Evolutionary conservation across 2,329 filamentous ascomycete genomes (phyloP).

Genomic region (Fusarium piperis): DNA sequence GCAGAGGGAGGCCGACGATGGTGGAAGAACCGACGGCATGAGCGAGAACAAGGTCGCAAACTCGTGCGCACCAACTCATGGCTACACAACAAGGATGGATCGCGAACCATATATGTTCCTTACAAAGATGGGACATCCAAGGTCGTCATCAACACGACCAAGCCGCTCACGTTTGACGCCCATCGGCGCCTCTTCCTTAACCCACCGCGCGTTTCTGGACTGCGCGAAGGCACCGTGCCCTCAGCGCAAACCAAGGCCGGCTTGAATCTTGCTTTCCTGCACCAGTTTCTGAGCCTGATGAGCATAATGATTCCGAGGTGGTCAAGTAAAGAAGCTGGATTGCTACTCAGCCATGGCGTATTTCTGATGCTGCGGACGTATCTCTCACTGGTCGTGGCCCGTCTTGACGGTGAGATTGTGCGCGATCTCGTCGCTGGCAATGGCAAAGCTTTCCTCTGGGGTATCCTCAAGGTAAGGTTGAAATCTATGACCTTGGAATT

Average conservation of each 20-base stretch:
- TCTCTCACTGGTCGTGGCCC: slow-evolving; percentile 89
- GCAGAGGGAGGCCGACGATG: slow-evolving; percentile 82
- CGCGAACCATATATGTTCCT: slow-evolving; percentile 92
- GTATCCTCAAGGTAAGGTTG: slow-evolving; percentile 75
- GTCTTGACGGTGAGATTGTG: slow-evolving; percentile 95
- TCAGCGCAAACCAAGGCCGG: slow-evolving; percentile 92
- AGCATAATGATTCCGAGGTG: slow-evolving; percentile 98
- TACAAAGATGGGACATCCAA: slow-evolving; percentile 89
- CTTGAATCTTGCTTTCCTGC: slow-evolving; percentile 92
- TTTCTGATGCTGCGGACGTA: slow-evolving; percentile 95
- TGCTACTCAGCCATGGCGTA: slow-evolving; percentile 86
- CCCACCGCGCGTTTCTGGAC: slow-evolving; percentile 83
- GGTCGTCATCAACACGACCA: slow-evolving; percentile 90
- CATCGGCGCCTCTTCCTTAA: slow-evolving; percentile 93
- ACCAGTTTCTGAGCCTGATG: slow-evolving; percentile 94
- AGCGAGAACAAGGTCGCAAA: slow-evolving; percentile 83
- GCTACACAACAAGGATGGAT: slow-evolving; percentile 92
- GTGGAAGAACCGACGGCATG: slow-evolving; percentile 77
- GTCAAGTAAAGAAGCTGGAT: slow-evolving; percentile 93
- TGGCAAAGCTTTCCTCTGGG: slow-evolving; percentile 86
- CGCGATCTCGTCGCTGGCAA: slow-evolving; percentile 96
- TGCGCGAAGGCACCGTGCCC: slow-evolving; percentile 79
- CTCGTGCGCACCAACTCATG: slow-evolving; percentile 92
- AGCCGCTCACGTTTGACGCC: slow-evolving; percentile 93
- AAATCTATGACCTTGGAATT: neutral